Percentiles rank a stretch among this genome's conserved stretches.
These are phyloP conservation scores for Aspergillus sclerotioniger DNA, from an alignment of 495 filamentous ascomycete species.

Conservation along the genomic window DNA sequence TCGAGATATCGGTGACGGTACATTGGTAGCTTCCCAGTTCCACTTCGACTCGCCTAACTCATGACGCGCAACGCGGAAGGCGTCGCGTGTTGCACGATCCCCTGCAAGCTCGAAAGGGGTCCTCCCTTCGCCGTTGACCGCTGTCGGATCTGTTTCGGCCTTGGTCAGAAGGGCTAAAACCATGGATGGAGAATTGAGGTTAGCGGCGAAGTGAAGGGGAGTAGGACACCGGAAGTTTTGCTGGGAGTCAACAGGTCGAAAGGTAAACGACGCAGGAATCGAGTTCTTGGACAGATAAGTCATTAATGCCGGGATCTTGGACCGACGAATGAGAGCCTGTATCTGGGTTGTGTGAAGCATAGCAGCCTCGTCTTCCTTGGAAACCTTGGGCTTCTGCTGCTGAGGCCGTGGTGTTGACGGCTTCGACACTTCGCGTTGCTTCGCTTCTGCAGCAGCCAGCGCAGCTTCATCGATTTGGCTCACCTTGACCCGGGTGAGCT, in stretches of 20 bases:
- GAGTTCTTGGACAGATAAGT: constrained; percentile 76
- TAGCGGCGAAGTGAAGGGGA: constrained; percentile 80
- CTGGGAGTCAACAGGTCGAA: constrained; percentile 64
- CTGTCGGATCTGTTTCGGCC: constrained; percentile 69
- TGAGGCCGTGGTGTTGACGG: constrained; percentile 41
- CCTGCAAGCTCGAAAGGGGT: constrained; percentile 85
- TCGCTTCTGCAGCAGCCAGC: constrained; percentile 47
- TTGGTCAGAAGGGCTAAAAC: constrained; percentile 75
- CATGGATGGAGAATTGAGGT: constrained; percentile 68
- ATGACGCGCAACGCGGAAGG: constrained; percentile 82
- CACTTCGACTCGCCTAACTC: constrained; percentile 75
- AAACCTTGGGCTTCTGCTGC: constrained; percentile 56
- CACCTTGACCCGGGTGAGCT: constrained; percentile 86
- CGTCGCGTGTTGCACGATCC: constrained; percentile 82
- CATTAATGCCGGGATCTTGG: constrained; percentile 81
- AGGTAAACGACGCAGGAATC: constrained; percentile 65
- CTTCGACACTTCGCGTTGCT: constrained; percentile 33
- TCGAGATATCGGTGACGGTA: constrained; percentile 67
- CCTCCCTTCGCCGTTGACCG: constrained; percentile 62
- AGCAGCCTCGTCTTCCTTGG: constrained; percentile 79
- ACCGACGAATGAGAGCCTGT: constrained; percentile 82
- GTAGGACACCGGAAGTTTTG: constrained; percentile 84
- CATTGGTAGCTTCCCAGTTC: constrained; percentile 74
- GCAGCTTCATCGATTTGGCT: constrained; percentile 65
- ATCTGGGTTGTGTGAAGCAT: constrained; percentile 82